These are phyloP conservation scores for Penicillium samsonianum DNA, from an alignment of 495 filamentous ascomycete species.

Conservation along the genomic window DNA sequence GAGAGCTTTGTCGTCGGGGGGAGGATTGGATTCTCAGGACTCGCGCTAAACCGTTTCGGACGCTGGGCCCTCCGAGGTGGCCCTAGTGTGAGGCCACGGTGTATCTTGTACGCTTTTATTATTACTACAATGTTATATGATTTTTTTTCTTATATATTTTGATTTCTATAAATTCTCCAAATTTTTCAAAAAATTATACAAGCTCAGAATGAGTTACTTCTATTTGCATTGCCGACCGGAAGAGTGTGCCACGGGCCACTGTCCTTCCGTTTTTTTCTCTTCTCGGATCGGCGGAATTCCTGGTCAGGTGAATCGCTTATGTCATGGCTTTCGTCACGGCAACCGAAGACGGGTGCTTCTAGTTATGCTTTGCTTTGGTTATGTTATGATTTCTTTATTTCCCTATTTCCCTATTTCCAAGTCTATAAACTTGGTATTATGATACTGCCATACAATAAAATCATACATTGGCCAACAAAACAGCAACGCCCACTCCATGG, in stretches of 20 bases:
- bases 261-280: constrained; percentile 44
- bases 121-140: neutral
- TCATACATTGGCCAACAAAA: neutral
- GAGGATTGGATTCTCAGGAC: constrained; percentile 49
- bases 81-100: constrained; percentile 41
- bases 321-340: constrained; percentile 43
- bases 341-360: constrained; percentile 19
- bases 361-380: neutral
- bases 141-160: neutral
- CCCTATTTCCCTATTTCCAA: neutral
- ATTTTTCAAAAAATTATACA: neutral
- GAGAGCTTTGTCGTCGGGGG: constrained; percentile 59
- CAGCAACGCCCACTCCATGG: neutral
- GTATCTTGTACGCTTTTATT: constrained; percentile 11
- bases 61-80: constrained; percentile 49
- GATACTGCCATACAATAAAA: neutral
- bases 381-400: neutral
- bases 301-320: constrained; percentile 38
- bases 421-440: neutral
- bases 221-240: constrained; percentile 5
- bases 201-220: neutral
- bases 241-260: constrained; percentile 30
- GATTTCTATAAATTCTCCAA: neutral
- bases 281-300: constrained; percentile 45
- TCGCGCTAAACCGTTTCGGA: constrained; percentile 50